Base-by-base conservation (phyloP, 805 yeast species). In the Brettanomyces sp. region DNA sequence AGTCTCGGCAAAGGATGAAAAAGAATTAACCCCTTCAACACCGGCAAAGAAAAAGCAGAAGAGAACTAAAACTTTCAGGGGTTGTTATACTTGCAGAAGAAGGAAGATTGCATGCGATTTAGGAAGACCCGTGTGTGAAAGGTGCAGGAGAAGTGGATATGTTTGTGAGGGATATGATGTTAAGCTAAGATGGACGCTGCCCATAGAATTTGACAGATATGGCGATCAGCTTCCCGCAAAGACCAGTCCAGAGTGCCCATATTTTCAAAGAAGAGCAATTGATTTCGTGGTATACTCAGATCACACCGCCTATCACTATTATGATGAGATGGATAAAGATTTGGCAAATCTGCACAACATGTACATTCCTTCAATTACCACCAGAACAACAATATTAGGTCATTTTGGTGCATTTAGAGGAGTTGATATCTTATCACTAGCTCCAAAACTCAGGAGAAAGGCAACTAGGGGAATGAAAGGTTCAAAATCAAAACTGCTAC, bases 21-120 rank as follows among this genome's bases (percentile, higher is more conserved):
- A 9, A 9, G 57, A 41, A 51, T 45, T 37, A 49, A 68, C 34
- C 56, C 66, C 1, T 75, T 74, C 56, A 63, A 69, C 32, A 9
- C 32, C 32, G 9, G 32, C 32, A 28, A 28, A 39, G 82, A 46
- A 40, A 21, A 45, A 45, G 24, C 44, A 32, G 14, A 69, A 64
- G 49, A 65, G 80, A 47, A 74, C 77, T 7, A 89, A 88, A 58
- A 80, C 93, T 0, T 88, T 86, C 57, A 80, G 85, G 0, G 96
- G 96, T 1, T 89, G 96, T 59, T 86, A 86, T 69, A 85, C 95
- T 0, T 88, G 96, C 56, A 72, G 96, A 39, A 68, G 81, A 13
- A 64, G 96, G 40, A 85, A 87, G 61, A 81, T 88, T 42, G 80
- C 85, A 47, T 89, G 96, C 62, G 95, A 87, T 59, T 67, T 84